Evolutionary conservation across 2,329 filamentous ascomycete genomes (phyloP), one percentile per base, ranked within the genome.

Genomic region (Verticillium klebahnii): DNA sequence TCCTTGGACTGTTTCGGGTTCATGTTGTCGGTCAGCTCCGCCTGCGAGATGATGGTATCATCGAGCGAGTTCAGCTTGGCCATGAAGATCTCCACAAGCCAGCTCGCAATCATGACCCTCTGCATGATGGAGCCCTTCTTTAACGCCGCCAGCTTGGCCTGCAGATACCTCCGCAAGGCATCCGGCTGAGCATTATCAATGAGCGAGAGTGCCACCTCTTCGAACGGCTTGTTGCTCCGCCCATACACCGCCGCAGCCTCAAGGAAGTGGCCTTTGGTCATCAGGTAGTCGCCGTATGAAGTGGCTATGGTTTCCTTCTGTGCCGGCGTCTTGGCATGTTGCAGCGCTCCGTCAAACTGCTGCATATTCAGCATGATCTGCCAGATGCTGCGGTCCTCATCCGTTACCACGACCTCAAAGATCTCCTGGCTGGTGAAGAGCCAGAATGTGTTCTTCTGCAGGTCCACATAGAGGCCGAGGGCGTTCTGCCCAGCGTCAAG

Each of bases 361-460:
- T 96, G 90, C 67, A 89, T 85, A 69, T 90, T 86, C 62, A 97
- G 83, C 86, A 98, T 91, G 59, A 98, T 92, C 72, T 92, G 92
- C 95, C 95, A 99, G 17, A 98, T 87, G 72, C 98, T 91, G 67
- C 95, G 82, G 67, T 93, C 91, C 74, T 99, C 95, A 61, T 98
- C 92, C 55, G 88, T 89, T 14, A 94, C 89, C 14, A 95, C 91
- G 62, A 99, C 89, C 76, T 99, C 95, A 68, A 93, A 97, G 58
- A 99, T 97, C 70, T 96, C 93, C 61, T 91, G 85, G 0, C 86
- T 85, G 0, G 94, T 98, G 71, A 98, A 96, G 2, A 99, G 83
- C 95, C 96, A 99, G 72, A 94, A 97, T 0, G 95, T 99, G 70
- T 94, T 96, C 80, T 97, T 97, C 74, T 95, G 94, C 64, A 90